Base-by-base conservation (phyloP, 192 early-diverging fungal genomes). In the Dissophora ornata region DNA sequence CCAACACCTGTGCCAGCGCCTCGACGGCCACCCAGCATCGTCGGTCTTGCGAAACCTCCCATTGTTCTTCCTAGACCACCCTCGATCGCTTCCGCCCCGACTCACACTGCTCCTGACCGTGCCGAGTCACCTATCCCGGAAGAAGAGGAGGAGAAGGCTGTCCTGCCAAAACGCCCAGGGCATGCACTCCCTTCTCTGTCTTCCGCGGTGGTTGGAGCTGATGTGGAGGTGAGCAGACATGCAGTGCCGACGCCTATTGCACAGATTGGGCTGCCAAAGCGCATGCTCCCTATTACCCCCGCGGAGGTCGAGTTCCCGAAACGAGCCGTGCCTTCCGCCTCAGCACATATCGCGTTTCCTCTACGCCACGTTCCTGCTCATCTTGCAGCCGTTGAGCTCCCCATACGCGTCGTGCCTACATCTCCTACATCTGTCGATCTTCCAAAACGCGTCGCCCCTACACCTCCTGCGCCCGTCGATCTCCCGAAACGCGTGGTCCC, bases 31-130 rank as follows among this genome's bases (percentile, higher is more conserved):
- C 18, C 18, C 9, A 58, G 54, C 47, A 58, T 47, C 16, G 29
- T 28, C 25, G 45, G 45, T n/a, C 22, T 67, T 3, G 65, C 54
- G 5, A 67, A 58, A 19, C 53, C 65, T 30, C 53, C 65, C 30
- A 16, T 29, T 2, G 24, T 24, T n/a, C 54, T 51, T 26, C 56
- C 65, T 10, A 18, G 36, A 13, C 13, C 36, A 38, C 36, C 21
- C 13, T 58, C 65, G 5, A 42, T 57, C 18, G 56, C 48, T 15
- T 65, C 62, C 0, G 28, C 21, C 55, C 36, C 11, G 19, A 11
- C 38, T 41, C 33, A 24, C 36, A 11, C 24, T 21, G 8, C 21
- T 12, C 55, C 18, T 21, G 30, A 54, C 16, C 18, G n/a, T 16
- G 44, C 18, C 4, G 44, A 4, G 18, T 45, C 44, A n/a, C 44